phyloP scores from a whole-genome alignment of 1,284 basidiomycete genomes.

The Leccinum fuscescens region DNA sequence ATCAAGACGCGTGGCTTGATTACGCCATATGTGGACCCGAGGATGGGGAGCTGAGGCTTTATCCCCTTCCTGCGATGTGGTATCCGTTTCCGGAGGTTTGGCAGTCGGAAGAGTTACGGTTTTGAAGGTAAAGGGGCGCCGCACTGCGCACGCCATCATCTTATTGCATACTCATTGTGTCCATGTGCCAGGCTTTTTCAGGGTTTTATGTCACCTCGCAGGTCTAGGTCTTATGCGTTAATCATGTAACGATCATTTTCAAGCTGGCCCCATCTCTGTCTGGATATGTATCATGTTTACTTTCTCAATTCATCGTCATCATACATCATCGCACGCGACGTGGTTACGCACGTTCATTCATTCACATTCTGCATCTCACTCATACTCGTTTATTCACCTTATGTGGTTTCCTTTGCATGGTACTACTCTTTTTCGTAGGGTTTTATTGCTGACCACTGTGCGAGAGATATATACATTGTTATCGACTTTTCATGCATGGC shows the following conservation, averaged over 20 bases:
- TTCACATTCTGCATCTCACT: conserved; percentile 13
- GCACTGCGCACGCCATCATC: background rate
- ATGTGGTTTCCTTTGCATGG: background rate
- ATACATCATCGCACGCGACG: conserved; percentile 17
- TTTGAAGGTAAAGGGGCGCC: conserved; percentile 16
- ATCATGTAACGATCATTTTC: conserved; percentile 12
- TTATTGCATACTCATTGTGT: background rate
- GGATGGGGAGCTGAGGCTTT: conserved; percentile 21
- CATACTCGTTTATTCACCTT: conserved; percentile 1
- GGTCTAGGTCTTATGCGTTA: conserved; percentile 19
- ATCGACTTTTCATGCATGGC: conserved; percentile 2
- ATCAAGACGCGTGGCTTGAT: conserved; percentile 37
- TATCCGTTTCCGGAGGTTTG: conserved; percentile 35
- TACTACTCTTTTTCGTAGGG: conserved; percentile 9
- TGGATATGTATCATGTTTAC: conserved; percentile 12
- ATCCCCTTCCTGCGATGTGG: conserved; percentile 29
- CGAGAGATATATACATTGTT: conserved; percentile 18
- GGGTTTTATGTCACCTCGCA: conserved; percentile 10
- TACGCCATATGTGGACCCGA: conserved; percentile 27
- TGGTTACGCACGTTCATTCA: conserved; percentile 12
- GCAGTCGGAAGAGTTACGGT: conserved; percentile 24
- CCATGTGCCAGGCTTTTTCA: conserved; percentile 2
- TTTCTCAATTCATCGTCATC: conserved; percentile 8
- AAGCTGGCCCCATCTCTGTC: background rate
- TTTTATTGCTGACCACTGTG: conserved; percentile 5